Percentiles rank a stretch among this genome's conserved stretches.
Conservation (phyloP, 805 yeast species). For the Ogataea parapolymorpha region DNA sequence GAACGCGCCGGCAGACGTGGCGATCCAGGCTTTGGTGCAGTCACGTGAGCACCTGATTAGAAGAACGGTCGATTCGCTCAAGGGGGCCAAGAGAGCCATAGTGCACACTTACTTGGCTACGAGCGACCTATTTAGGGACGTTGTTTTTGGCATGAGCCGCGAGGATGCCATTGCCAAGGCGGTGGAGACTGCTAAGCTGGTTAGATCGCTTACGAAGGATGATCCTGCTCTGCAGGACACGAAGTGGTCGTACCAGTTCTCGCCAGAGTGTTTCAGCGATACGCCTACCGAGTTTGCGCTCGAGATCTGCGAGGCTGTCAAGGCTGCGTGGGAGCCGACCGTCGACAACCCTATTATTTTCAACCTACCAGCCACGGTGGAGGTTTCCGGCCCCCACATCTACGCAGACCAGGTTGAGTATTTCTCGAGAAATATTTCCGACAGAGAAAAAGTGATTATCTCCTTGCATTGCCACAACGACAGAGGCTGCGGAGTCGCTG, state of each 20-base stretch:
- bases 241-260: conserved; percentile 68
- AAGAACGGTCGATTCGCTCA: conserved; percentile 69
- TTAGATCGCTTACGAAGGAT: conserved; percentile 68
- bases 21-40: conserved; percentile 71
- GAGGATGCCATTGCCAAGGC: conserved; percentile 68
- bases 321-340: conserved; percentile 77
- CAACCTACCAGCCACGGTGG: conserved; percentile 80
- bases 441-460: conserved; percentile 67
- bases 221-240: conserved; percentile 64
- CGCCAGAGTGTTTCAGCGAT: conserved; percentile 77
- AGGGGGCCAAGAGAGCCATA: conserved; percentile 70
- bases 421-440: conserved; percentile 62
- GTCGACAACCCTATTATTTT: conserved; percentile 69
- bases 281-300: conserved; percentile 72
- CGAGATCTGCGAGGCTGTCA: conserved; percentile 77
- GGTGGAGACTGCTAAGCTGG: conserved; percentile 65
- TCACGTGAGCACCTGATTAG: conserved; percentile 72
- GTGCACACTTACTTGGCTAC: conserved; percentile 75
- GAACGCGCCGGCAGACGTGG: conserved; percentile 72
- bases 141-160: conserved; percentile 69
- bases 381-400: conserved; percentile 69
- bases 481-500: conserved; percentile 83
- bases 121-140: conserved; percentile 70
- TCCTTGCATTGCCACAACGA: conserved; percentile 78
- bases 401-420: conserved; percentile 82